Conservation (phyloP, 805 yeast species). For the Candida cerambycidarum region DNA sequence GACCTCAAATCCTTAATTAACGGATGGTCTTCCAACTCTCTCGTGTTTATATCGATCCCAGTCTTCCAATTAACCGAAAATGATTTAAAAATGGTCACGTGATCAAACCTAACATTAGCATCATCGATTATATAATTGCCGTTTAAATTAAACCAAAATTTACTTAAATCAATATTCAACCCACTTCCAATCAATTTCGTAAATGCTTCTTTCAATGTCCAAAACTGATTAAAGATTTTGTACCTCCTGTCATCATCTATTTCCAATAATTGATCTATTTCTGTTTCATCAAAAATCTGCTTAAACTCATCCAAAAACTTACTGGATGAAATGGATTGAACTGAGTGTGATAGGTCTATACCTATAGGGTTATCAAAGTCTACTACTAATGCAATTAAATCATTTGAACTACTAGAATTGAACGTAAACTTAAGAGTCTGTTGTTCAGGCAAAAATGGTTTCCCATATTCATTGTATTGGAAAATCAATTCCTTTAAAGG, state of each 20-base stretch:
- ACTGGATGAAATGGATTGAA: constrained; percentile 24
- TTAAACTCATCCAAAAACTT: constrained; percentile 36
- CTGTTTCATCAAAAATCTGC: constrained; percentile 42
- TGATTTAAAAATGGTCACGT: background rate
- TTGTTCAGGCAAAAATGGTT: constrained; percentile 43
- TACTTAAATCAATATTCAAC: constrained; percentile 23
- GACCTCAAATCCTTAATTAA: background rate
- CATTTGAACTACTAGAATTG: constrained; percentile 61
- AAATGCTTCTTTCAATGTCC: constrained; percentile 82
- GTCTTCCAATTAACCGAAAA: constrained; percentile 4
- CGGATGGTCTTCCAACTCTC: background rate
- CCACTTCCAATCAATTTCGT: constrained; percentile 70
- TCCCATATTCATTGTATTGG: constrained; percentile 47
- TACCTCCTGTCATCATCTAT: constrained; percentile 24
- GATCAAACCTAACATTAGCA: background rate
- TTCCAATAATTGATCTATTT: constrained; percentile 28
- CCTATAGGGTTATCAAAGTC: constrained; percentile 26
- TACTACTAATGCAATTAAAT: constrained; percentile 47
- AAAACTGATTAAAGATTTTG: constrained; percentile 51
- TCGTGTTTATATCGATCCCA: background rate
- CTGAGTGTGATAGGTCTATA: constrained; percentile 39
- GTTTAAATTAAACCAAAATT: constrained; percentile 17
- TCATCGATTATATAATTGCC: constrained; percentile 1
- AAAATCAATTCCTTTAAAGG: constrained; percentile 28
- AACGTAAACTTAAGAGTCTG: constrained; percentile 27